Evolutionary conservation across 805 yeast genomes (phyloP).

Genomic region (Clavispora fructus): DNA sequence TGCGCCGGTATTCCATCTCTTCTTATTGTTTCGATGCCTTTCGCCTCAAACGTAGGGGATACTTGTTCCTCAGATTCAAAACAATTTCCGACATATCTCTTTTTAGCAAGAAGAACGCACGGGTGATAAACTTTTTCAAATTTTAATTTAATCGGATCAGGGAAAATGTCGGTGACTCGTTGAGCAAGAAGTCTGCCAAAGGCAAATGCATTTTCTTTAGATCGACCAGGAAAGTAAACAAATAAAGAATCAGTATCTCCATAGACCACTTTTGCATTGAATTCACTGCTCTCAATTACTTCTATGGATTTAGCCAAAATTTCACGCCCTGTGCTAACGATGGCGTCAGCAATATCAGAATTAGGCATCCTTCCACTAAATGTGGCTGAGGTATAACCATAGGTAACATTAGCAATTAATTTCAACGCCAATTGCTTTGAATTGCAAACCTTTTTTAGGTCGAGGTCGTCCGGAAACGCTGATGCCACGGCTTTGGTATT

Average conservation of each 20-base stretch:
- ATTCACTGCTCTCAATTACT: slow-evolving; percentile 56
- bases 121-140: slow-evolving; percentile 94
- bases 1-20: slow-evolving; percentile 95
- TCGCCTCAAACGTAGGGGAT: slow-evolving; percentile 80
- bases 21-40: slow-evolving; percentile 92
- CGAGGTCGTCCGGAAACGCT: slow-evolving; percentile 37
- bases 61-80: slow-evolving; percentile 55
- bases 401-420: slow-evolving; percentile 89
- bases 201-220: slow-evolving; percentile 69
- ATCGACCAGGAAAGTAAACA: slow-evolving; percentile 81
- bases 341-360: slow-evolving; percentile 90
- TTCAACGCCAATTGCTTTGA: slow-evolving; percentile 84
- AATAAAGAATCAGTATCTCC: slow-evolving; percentile 96
- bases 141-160: slow-evolving; percentile 76
- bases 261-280: slow-evolving; percentile 92
- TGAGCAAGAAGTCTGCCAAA: slow-evolving; percentile 70
- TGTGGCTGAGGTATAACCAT: slow-evolving; percentile 92
- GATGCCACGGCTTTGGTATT: slow-evolving; percentile 75
- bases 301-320: slow-evolving; percentile 67
- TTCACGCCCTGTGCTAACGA: slow-evolving; percentile 88
- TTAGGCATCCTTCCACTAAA: slow-evolving; percentile 98
- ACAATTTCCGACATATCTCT: slow-evolving; percentile 84
- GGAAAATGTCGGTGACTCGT: slow-evolving; percentile 58
- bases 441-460: slow-evolving; percentile 53
- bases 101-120: slow-evolving; percentile 74